These are phyloP conservation scores for Fremontodendron californicum DNA, from an alignment of 345 rosid species.

Conservation along the genomic window DNA sequence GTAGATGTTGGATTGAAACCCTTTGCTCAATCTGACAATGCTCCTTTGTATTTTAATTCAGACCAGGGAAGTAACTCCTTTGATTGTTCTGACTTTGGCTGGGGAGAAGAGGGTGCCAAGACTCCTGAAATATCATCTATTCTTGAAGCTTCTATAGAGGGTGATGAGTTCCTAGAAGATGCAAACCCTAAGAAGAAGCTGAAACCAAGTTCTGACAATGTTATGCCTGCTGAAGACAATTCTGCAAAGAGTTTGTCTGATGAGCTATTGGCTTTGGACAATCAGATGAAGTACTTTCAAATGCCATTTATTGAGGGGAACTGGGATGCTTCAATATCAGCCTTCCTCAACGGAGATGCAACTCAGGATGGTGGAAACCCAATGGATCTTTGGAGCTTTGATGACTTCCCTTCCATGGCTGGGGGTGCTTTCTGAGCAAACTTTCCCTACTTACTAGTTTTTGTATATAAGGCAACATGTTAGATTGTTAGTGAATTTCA, in stretches of 20 bases:
- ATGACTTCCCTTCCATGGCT: constrained; percentile 47
- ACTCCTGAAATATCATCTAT: constrained; percentile 80
- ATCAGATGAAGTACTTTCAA: constrained; percentile 41
- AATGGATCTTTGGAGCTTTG: constrained; percentile 77
- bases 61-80: constrained; percentile 87
- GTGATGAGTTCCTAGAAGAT: constrained; percentile 49
- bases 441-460: constrained; percentile 16
- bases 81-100: constrained; percentile 70
- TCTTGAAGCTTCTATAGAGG: constrained; percentile 39
- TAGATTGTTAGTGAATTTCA: constrained; percentile 40
- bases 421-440: constrained; percentile 55
- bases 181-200: constrained; percentile 57
- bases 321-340: constrained; percentile 75
- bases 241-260: constrained; percentile 43
- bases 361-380: constrained; percentile 50
- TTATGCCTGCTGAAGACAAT: constrained; percentile 28
- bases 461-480: constrained; percentile 78
- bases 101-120: constrained; percentile 61
- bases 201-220: constrained; percentile 32
- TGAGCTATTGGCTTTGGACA: constrained; percentile 62
- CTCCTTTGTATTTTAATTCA: constrained; percentile 55
- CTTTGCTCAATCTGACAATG: constrained; percentile 30
- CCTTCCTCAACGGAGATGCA: constrained; percentile 47
- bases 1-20: constrained; percentile 30
- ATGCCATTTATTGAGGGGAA: constrained; percentile 47